These are phyloP conservation scores for Persicaria tinctoria DNA, from an alignment of 148 eudicot species.

Conservation along the genomic window DNA sequence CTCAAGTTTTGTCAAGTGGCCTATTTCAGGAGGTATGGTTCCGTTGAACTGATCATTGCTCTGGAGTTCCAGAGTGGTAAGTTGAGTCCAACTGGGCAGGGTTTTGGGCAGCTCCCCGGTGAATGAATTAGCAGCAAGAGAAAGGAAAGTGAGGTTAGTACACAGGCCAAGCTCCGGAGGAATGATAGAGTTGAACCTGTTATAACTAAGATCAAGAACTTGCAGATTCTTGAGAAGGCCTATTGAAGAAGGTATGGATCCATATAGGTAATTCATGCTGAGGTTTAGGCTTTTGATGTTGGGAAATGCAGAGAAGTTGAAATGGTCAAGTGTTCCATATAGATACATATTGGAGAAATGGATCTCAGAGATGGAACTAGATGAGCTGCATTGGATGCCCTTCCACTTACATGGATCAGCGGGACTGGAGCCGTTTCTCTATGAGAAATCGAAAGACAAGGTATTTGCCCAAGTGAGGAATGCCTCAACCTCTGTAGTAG, in stretches of 20 bases:
- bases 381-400: background rate
- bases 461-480: too few relatives aligned
- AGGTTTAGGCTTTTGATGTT: background rate
- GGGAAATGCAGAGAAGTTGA: background rate
- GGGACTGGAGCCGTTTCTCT: background rate
- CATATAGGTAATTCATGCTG: background rate
- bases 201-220: slow-evolving; percentile 20
- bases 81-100: slow-evolving; percentile 25
- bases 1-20: slow-evolving; percentile 20
- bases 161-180: slow-evolving; percentile 28
- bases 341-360: background rate
- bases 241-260: background rate
- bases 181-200: slow-evolving; percentile 23
- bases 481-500: too few relatives aligned
- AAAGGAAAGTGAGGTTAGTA: slow-evolving; percentile 21
- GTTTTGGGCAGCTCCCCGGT: slow-evolving; percentile 26
- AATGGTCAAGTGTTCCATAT: background rate
- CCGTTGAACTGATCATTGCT: slow-evolving; percentile 23
- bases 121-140: slow-evolving; percentile 4
- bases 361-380: background rate
- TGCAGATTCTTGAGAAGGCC: slow-evolving; percentile 25
- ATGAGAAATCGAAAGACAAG: too few relatives aligned
- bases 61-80: slow-evolving; percentile 27
- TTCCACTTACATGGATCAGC: too few relatives aligned
- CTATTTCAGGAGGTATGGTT: slow-evolving; percentile 22